Conservation (phyloP, 2,329 filamentous ascomycete genomes). For the Cercospora sp. region DNA sequence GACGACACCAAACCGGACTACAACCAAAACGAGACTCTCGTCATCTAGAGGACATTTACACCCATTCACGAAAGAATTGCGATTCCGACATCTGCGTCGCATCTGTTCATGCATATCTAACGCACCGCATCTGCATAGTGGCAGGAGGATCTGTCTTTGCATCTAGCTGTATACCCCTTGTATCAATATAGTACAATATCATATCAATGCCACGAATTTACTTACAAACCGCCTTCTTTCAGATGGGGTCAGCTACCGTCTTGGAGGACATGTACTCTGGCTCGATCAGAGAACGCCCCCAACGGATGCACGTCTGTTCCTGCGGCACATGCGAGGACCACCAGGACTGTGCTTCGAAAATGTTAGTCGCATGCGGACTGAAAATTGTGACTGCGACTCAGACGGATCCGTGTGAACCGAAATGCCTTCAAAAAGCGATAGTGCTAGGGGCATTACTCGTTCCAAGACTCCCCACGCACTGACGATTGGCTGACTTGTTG, state of each 20-base stretch:
- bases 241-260: neutral
- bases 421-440: neutral
- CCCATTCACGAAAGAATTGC: neutral
- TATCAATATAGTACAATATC: neutral
- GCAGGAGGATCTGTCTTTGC: neutral
- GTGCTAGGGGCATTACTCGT: neutral
- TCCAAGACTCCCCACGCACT: neutral
- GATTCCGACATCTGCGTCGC: neutral
- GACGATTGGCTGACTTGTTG: neutral
- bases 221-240: neutral
- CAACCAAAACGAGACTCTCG: neutral
- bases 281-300: neutral
- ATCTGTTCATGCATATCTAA: neutral
- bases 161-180: constrained; percentile 1
- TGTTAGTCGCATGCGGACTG: neutral
- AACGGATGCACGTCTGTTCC: neutral
- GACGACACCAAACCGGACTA: neutral
- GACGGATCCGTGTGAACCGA: neutral
- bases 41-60: neutral
- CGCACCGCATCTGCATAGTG: neutral
- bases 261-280: no score
- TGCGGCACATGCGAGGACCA: neutral
- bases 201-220: neutral
- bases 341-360: neutral
- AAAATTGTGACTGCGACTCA: neutral